A percentile compares a stretch with the other conserved stretches of the same genome.
Evolutionary conservation across 176 grass and related monocot species (phyloP).

Genomic region (Cocos nucifera): DNA sequence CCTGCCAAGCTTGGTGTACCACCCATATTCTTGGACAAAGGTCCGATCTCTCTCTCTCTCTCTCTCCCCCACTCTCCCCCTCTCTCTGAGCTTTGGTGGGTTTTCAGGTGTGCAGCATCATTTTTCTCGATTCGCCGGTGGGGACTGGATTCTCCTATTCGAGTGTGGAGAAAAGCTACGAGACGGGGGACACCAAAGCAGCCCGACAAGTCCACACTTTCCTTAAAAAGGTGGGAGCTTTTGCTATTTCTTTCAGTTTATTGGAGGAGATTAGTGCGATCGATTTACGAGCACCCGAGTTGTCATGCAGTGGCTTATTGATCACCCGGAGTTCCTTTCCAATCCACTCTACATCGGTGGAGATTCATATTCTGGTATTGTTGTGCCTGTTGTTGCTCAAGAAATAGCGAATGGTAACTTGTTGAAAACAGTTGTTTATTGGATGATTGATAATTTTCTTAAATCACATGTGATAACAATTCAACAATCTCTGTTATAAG

Average conservation of each 20-base stretch:
- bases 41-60: not conserved
- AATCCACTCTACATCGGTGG: constrained; percentile 65
- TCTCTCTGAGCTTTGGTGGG: not conserved
- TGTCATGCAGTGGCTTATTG: constrained; percentile 38
- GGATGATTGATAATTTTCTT: too few relatives aligned
- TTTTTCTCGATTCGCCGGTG: constrained; percentile 60
- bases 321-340: constrained; percentile 38
- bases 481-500: too few relatives aligned
- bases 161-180: constrained; percentile 9
- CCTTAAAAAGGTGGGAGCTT: constrained; percentile 42
- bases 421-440: not conserved
- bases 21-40: constrained; percentile 49
- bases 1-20: constrained; percentile 40
- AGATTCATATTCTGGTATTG: constrained; percentile 52
- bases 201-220: constrained; percentile 33
- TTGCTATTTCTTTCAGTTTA: too few relatives aligned
- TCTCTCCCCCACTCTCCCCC: not conserved
- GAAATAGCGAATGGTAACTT: constrained; percentile 31
- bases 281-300: not conserved
- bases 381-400: constrained; percentile 35
- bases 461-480: too few relatives aligned
- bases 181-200: constrained; percentile 29
- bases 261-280: too few relatives aligned
- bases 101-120: constrained; percentile 42
- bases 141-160: constrained; percentile 71